phyloP scores from a whole-genome alignment of 441 rosid species.

The Manihot esculenta region DNA sequence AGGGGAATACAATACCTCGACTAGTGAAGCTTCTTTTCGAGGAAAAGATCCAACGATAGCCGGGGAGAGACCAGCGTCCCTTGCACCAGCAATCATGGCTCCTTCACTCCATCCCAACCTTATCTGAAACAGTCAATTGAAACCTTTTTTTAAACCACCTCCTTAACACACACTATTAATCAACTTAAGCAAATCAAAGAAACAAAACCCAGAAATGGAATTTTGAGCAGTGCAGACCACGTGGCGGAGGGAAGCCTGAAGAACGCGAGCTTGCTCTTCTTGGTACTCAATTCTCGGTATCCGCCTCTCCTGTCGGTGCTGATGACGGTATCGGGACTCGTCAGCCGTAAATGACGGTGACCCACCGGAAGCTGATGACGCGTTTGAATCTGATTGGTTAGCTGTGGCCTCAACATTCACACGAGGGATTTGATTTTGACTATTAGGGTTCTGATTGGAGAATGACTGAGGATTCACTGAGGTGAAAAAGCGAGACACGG shows the following conservation, averaged over 20 bases:
- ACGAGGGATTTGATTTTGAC: neutral
- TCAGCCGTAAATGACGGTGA: conserved; percentile 36
- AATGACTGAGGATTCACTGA: conserved; percentile 30
- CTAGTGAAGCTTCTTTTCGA: conserved; percentile 78
- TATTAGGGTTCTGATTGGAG: conserved; percentile 33
- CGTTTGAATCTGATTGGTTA: conserved; percentile 31
- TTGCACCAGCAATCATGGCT: conserved; percentile 88
- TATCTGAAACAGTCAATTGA: conserved; percentile 35
- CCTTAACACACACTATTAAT: neutral
- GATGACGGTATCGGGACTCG: conserved; percentile 29
- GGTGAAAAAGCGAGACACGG: conserved; percentile 41
- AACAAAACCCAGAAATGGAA: too few relatives aligned
- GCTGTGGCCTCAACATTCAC: conserved; percentile 15
- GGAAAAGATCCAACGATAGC: conserved; percentile 79
- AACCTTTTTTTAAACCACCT: neutral
- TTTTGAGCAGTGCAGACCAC: conserved; percentile 45
- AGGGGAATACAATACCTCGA: conserved; percentile 50
- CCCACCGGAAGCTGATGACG: conserved; percentile 27
- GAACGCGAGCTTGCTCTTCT: conserved; percentile 80
- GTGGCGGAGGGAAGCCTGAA: conserved; percentile 71
- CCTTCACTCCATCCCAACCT: conserved; percentile 81
- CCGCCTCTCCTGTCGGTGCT: conserved; percentile 32
- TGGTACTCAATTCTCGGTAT: conserved; percentile 52
- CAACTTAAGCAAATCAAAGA: neutral
- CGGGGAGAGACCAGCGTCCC: conserved; percentile 82